Conservation (phyloP, 1,284 basidiomycete species). For the Cystobasidiaceae sp. region DNA sequence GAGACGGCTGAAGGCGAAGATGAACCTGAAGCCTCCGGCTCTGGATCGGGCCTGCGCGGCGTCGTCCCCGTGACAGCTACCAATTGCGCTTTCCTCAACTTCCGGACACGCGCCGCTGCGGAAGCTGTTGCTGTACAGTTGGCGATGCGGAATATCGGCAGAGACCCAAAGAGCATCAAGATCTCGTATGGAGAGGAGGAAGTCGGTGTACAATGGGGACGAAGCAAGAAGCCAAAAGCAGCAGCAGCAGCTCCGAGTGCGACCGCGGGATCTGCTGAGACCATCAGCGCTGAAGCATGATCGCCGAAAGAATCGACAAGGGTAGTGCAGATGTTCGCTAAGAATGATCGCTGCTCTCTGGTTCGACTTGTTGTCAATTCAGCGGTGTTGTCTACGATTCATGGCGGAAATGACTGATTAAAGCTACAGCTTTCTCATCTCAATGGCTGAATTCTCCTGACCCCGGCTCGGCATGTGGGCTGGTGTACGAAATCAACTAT, state of each 20-base stretch:
- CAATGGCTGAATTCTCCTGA: no score
- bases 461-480: no score
- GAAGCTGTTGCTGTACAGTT: slow-evolving; percentile 65
- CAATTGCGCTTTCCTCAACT: slow-evolving; percentile 94
- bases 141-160: slow-evolving; percentile 19
- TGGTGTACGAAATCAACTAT: no score
- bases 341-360: no score
- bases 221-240: slow-evolving; percentile 26
- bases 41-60: slow-evolving; percentile 61
- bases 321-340: no score
- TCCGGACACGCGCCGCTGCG: slow-evolving; percentile 69
- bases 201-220: slow-evolving; percentile 32
- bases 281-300: background rate
- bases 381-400: no score
- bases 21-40: background rate
- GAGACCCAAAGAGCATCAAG: slow-evolving; percentile 4
- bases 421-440: no score
- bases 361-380: no score
- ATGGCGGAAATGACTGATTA: no score
- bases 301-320: background rate
- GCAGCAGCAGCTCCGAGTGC: background rate
- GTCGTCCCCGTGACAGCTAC: slow-evolving; percentile 80
- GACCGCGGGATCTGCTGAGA: background rate
- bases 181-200: slow-evolving; percentile 21
- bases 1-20: background rate